phyloP scores from a whole-genome alignment of 2,329 filamentous ascomycete genomes.

The Clarireedia homoeocarpa region DNA sequence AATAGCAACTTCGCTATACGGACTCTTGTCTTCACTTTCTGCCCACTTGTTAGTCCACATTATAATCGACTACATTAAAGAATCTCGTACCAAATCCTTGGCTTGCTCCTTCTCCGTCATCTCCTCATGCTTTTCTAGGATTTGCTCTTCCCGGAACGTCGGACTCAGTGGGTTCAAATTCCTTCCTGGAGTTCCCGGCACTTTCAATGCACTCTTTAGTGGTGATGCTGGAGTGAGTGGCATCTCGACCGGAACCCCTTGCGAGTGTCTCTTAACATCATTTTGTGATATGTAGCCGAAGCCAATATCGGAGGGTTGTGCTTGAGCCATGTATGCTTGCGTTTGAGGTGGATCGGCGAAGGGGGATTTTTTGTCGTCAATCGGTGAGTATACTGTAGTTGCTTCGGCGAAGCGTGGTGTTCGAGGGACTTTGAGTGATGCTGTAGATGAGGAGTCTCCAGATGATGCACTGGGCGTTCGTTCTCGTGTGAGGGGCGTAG shows the following conservation, averaged over 20 bases:
- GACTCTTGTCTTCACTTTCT: constrained; percentile 91
- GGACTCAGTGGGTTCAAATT: constrained; percentile 78
- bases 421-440: constrained; percentile 54
- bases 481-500: constrained; percentile 20
- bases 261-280: constrained; percentile 41
- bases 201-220: constrained; percentile 83
- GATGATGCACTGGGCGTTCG: constrained; percentile 36
- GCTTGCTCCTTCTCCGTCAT: constrained; percentile 80
- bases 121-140: constrained; percentile 77
- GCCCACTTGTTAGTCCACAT: constrained; percentile 32
- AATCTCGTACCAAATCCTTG: constrained; percentile 57
- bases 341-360: constrained; percentile 49
- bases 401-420: constrained; percentile 76
- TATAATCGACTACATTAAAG: not conserved
- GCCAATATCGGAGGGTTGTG: constrained; percentile 77
- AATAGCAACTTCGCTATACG: constrained; percentile 90
- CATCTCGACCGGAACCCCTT: constrained; percentile 40
- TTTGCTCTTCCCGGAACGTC: constrained; percentile 81
- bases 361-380: constrained; percentile 49
- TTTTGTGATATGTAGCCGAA: constrained; percentile 78
- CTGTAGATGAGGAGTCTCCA: constrained; percentile 31
- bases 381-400: constrained; percentile 69
- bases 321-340: constrained; percentile 47
- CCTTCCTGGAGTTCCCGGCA: constrained; percentile 72
- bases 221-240: constrained; percentile 67